Evolutionary conservation across 225 moss, liverwort and hornwort species (phyloP), one percentile per base, ranked within the genome.

Genomic region (Marchantia paleacea): DNA sequence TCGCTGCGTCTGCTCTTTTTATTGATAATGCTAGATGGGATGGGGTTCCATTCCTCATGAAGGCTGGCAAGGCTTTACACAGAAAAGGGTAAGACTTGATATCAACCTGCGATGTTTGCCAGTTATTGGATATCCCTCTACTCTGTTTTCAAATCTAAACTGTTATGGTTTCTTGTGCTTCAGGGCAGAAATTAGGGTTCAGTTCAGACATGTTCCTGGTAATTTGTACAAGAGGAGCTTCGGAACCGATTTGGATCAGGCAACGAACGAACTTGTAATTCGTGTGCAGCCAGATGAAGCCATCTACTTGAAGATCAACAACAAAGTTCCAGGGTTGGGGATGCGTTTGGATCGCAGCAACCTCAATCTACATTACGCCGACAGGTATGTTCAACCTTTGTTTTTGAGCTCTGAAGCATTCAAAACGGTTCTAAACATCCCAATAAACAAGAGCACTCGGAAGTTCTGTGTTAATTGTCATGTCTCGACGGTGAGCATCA

Each of bases 231-330:
- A 92, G 84, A 92, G 90, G 83, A 99, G 86, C 78, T 92, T 99
- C 83, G 97, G 97, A 55, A 91, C 93, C 31, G 97, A 99, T 83
- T 89, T 99, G 71, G 95, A 99, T 83, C 90, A 93, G 62, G 97
- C 95, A 82, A 99, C 97, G 20, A 97, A 97, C 72, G 97, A 99
- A 78, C 87, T 99, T 77, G 97, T 95, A 26, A 99, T 99, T 55
- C 89, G 97, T 39, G 93, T 99, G 80, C 97, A 99, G 80, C 95
- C 97, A 64, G 95, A 99, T 84, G 97, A 99, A 82, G 97, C 95
- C 48, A 94, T 97, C 24, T 97, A 97, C 79, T 82, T 97, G 78
- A 95, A 99, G 85, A 92, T 99, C 72, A 99, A 99, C 84, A 97
- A 97, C 84, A 97, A 97, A 82, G 90, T 95, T 60, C 97, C 97